These are phyloP conservation scores for Penicillium sp. DNA, from an alignment of 2,329 filamentous ascomycete genomes.

Conservation along the genomic window DNA sequence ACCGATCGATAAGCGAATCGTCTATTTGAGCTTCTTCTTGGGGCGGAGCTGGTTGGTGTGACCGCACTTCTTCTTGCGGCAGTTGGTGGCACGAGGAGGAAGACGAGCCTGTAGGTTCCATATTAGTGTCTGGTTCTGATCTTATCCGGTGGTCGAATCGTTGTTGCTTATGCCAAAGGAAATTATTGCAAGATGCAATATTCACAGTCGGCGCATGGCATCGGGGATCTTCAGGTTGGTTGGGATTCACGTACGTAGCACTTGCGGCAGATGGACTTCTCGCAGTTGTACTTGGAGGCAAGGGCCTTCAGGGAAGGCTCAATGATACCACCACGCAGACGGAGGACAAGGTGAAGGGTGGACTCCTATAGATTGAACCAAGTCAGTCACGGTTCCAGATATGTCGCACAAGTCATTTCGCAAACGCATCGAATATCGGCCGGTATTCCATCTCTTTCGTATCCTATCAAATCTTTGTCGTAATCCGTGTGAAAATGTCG, in stretches of 20 bases:
- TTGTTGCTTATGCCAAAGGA: neutral
- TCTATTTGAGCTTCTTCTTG: constrained; percentile 99
- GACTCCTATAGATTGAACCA: constrained; percentile 68
- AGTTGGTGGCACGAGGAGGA: constrained; percentile 98
- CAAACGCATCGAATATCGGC: neutral
- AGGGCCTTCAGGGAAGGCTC: constrained; percentile 98
- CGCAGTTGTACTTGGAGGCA: constrained; percentile 99
- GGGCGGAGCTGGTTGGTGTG: constrained; percentile 99
- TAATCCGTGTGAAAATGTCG: neutral
- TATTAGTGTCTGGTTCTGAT: constrained; percentile 6
- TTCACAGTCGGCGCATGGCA: neutral
- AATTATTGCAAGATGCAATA: neutral
- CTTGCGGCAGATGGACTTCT: constrained; percentile 99
- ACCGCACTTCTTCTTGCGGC: constrained; percentile 99
- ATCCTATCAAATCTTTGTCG: neutral
- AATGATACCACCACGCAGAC: constrained; percentile 98
- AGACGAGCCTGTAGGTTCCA: constrained; percentile 65
- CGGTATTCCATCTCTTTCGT: constrained; percentile 9
- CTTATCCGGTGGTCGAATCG: neutral
- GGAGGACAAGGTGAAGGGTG: constrained; percentile 96
- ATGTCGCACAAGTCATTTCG: constrained; percentile 1
- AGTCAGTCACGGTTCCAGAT: constrained; percentile 33
- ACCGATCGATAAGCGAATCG: constrained; percentile 36
- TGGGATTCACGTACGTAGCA: constrained; percentile 77
- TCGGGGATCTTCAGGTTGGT: neutral